phyloP scores from a whole-genome alignment of 495 filamentous ascomycete genomes.

The Tuber magnatum region DNA sequence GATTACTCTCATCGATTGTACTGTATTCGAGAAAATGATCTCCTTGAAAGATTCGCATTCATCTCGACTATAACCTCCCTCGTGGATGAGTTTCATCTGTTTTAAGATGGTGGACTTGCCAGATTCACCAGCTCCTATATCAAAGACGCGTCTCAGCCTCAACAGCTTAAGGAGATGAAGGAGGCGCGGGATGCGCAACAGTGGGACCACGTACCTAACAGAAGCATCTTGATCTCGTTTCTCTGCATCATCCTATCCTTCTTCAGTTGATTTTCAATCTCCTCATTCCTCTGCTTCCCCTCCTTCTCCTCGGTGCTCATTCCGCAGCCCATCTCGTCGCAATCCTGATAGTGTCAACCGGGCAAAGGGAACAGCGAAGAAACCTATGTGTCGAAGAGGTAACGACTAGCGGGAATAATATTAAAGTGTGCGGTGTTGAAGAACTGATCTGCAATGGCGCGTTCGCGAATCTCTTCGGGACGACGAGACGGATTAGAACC shows the following conservation, averaged over 20 bases:
- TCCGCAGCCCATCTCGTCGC: conserved; percentile 92
- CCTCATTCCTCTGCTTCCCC: conserved; percentile 97
- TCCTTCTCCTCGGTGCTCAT: conserved; percentile 99
- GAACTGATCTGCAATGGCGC: neutral
- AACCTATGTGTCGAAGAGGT: neutral
- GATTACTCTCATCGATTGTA: conserved; percentile 93
- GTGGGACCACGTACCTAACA: conserved; percentile 65
- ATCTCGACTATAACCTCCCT: conserved; percentile 70
- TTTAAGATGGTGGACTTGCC: conserved; percentile 99
- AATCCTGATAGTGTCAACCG: conserved; percentile 16
- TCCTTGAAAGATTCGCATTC: conserved; percentile 84
- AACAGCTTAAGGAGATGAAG: conserved; percentile 5
- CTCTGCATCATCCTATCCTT: conserved; percentile 90
- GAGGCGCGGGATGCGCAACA: neutral
- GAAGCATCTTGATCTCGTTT: conserved; percentile 98
- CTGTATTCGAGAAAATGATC: conserved; percentile 97
- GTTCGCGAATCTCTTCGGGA: neutral
- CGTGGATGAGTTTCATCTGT: conserved; percentile 94
- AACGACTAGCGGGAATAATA: neutral
- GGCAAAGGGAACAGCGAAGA: conserved; percentile 5
- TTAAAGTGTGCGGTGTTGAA: neutral
- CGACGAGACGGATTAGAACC: neutral
- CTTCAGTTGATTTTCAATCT: conserved; percentile 98
- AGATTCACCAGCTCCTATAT: conserved; percentile 91
- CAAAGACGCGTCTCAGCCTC: conserved; percentile 10